A percentile compares a stretch with the other conserved stretches of the same genome.
These are phyloP conservation scores for Clarireedia hainanense DNA, from an alignment of 2,329 filamentous ascomycete species.

Conservation along the genomic window DNA sequence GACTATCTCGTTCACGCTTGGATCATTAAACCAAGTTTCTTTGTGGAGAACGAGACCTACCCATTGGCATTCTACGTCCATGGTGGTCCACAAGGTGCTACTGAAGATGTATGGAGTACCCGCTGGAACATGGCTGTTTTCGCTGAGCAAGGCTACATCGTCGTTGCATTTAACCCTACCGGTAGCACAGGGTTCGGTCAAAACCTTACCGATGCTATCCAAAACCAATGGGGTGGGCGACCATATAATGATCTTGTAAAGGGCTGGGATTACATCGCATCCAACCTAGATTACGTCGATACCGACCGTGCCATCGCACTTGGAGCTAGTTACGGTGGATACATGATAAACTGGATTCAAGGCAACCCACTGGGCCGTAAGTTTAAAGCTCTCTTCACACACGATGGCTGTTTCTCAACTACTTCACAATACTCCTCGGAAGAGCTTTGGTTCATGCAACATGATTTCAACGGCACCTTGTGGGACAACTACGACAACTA, in stretches of 20 bases:
- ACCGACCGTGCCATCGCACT: constrained; percentile 59
- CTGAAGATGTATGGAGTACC: constrained; percentile 68
- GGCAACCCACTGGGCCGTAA: constrained; percentile 70
- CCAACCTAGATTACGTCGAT: constrained; percentile 58
- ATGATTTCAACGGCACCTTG: constrained; percentile 53
- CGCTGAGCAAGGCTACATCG: constrained; percentile 77
- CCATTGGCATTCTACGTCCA: constrained; percentile 72
- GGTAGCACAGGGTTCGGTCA: constrained; percentile 72
- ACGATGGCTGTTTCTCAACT: constrained; percentile 7
- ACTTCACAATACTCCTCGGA: constrained; percentile 48
- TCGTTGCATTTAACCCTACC: constrained; percentile 70
- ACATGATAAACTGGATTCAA: constrained; percentile 83
- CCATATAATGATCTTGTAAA: constrained; percentile 75
- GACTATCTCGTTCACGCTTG: constrained; percentile 20
- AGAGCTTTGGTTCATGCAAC: constrained; percentile 58
- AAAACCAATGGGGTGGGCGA: constrained; percentile 37
- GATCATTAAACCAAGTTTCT: constrained; percentile 31
- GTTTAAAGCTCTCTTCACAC: constrained; percentile 55
- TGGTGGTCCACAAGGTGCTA: constrained; percentile 71
- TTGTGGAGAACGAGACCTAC: constrained; percentile 62
- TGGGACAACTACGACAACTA: constrained; percentile 55
- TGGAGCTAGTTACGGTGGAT: constrained; percentile 65
- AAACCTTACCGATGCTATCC: constrained; percentile 48
- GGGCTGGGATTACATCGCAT: constrained; percentile 62
- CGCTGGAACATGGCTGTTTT: constrained; percentile 80